These are phyloP conservation scores for Trichoderma gamsii DNA, from an alignment of 495 filamentous ascomycete genomes.

Conservation along the genomic window DNA sequence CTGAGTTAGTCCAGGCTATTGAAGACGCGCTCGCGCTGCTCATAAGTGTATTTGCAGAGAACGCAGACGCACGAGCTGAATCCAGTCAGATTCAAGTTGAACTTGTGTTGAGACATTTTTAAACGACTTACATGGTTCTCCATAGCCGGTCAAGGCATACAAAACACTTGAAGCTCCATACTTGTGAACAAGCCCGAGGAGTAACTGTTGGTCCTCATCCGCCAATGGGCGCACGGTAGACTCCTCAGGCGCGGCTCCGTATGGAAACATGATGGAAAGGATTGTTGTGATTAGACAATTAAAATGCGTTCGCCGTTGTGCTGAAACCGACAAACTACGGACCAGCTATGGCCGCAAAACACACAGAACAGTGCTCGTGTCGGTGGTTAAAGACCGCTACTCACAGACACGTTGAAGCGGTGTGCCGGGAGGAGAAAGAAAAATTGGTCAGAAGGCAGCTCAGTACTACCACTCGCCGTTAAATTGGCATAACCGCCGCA, in stretches of 20 bases:
- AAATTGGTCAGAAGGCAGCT: not conserved
- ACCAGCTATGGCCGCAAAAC: not conserved
- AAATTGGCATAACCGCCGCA: not conserved
- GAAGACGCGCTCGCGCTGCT: constrained; percentile 15
- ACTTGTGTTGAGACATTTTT: not conserved
- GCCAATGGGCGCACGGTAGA: constrained; percentile 10
- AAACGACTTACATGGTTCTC: constrained; percentile 8
- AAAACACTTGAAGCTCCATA: constrained; percentile 13
- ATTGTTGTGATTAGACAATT: not conserved
- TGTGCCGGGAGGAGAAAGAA: not conserved
- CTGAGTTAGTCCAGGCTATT: constrained; percentile 13
- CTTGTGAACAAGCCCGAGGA: constrained; percentile 12
- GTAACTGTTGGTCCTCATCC: constrained; percentile 16
- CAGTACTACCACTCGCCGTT: not conserved
- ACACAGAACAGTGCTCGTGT: not conserved
- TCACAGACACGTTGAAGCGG: not conserved
- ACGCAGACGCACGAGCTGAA: constrained; percentile 9
- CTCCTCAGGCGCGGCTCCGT: constrained; percentile 8
- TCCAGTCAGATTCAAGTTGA: not conserved
- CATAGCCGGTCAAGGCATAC: constrained; percentile 15
- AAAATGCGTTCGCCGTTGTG: not conserved
- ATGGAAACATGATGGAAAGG: constrained; percentile 11
- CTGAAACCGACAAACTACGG: not conserved
- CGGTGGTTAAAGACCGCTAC: not conserved
- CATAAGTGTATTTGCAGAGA: constrained; percentile 13